Percentiles rank a stretch among this genome's conserved stretches.
These are phyloP conservation scores for Hypoxylon sp. DNA, from an alignment of 2,329 filamentous ascomycete species.

Conservation along the genomic window DNA sequence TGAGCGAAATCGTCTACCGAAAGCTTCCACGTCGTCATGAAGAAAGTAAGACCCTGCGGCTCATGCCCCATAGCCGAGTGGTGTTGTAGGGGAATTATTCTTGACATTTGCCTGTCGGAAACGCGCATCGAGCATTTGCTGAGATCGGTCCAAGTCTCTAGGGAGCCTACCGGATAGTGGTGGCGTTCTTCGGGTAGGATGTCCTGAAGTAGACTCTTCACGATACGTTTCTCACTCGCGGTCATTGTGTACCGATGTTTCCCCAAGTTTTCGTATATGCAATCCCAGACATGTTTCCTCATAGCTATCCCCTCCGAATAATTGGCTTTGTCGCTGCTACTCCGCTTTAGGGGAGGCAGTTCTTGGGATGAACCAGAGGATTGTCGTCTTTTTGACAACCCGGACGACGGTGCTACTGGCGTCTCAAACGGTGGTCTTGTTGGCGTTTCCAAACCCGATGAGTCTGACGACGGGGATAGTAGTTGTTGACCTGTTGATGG, in stretches of 20 bases:
- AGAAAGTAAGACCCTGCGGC: neutral
- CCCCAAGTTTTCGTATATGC: neutral
- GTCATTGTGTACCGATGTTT: neutral
- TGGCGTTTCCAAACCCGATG: too few species aligned
- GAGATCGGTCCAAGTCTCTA: too few species aligned
- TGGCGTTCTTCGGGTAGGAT: neutral
- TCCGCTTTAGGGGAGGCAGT: too few species aligned
- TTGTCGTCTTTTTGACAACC: too few species aligned
- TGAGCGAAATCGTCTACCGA: neutral
- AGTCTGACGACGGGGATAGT: too few species aligned
- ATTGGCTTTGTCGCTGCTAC: neutral
- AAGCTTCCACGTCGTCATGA: conserved; percentile 11
- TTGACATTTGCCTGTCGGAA: neutral
- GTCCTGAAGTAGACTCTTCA: neutral
- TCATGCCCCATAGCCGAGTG: neutral
- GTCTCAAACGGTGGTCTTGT: too few species aligned
- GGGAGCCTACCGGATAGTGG: too few species aligned
- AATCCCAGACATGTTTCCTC: neutral
- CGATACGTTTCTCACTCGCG: neutral
- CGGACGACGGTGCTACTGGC: too few species aligned
- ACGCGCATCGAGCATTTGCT: too few species aligned
- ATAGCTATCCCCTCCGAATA: neutral
- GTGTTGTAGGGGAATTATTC: neutral
- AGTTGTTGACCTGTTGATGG: too few species aligned
- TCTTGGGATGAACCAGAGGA: too few species aligned